These are phyloP conservation scores for Gaeumannomyces sp. DNA, from an alignment of 2,329 filamentous ascomycete genomes.

Conservation along the genomic window DNA sequence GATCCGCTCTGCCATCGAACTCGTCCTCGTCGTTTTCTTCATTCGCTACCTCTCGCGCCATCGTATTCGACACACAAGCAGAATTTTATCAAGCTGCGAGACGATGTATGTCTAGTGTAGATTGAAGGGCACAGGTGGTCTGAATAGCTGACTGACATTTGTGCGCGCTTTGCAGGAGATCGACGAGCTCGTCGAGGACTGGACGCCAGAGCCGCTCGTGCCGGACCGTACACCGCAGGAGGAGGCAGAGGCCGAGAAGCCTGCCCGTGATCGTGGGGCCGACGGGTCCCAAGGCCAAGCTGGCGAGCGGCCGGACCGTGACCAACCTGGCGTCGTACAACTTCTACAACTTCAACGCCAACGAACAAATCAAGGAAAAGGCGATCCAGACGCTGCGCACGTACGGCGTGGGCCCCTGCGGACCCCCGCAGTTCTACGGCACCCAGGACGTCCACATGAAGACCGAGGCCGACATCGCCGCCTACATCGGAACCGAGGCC, in stretches of 20 bases:
- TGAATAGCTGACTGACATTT: slow-evolving; percentile 11
- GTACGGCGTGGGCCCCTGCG: slow-evolving; percentile 94
- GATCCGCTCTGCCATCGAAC: slow-evolving; percentile 84
- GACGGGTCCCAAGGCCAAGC: slow-evolving; percentile 82
- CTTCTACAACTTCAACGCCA: slow-evolving; percentile 94
- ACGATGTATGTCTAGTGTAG: slow-evolving; percentile 49
- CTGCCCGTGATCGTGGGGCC: slow-evolving; percentile 84
- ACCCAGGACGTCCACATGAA: slow-evolving; percentile 98
- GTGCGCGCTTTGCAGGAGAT: slow-evolving; percentile 55
- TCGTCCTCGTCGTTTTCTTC: slow-evolving; percentile 91
- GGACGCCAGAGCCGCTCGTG: slow-evolving; percentile 90
- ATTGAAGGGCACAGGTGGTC: not conserved
- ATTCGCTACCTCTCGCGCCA: slow-evolving; percentile 88
- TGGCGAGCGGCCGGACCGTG: slow-evolving; percentile 82
- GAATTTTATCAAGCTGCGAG: slow-evolving; percentile 80
- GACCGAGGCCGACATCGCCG: slow-evolving; percentile 87
- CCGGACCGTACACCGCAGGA: slow-evolving; percentile 67
- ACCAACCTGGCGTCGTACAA: slow-evolving; percentile 94
- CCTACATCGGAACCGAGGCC: slow-evolving; percentile 77
- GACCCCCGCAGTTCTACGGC: slow-evolving; percentile 95
- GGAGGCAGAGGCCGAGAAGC: slow-evolving; percentile 73
- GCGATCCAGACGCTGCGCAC: slow-evolving; percentile 89
- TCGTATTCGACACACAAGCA: slow-evolving; percentile 89
- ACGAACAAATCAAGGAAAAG: slow-evolving; percentile 89
- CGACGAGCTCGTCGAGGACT: slow-evolving; percentile 93